Conservation (phyloP, 2,329 filamentous ascomycete species). For the Bipolaris sorokiniana region DNA sequence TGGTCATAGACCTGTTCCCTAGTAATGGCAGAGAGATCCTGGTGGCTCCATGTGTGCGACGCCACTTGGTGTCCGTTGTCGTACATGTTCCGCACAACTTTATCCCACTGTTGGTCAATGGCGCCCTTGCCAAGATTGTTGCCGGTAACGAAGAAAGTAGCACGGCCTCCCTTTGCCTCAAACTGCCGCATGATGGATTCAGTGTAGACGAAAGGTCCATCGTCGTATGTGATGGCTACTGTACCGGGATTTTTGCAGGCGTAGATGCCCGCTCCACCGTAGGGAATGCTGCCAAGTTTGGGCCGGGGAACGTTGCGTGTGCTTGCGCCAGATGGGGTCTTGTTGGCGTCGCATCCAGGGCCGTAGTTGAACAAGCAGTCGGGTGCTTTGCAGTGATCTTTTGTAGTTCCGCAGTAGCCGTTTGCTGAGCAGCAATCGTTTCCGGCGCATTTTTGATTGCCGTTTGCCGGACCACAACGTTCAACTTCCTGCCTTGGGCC, state of each 20-base stretch:
- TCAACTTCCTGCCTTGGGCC: conserved; percentile 37
- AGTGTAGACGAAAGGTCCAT: conserved; percentile 69
- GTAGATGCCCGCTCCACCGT: conserved; percentile 65
- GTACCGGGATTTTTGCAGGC: conserved; percentile 60
- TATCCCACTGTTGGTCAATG: conserved; percentile 61
- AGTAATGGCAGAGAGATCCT: conserved; percentile 54
- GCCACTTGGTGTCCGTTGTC: conserved; percentile 65
- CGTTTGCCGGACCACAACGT: conserved; percentile 36
- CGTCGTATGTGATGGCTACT: conserved; percentile 71
- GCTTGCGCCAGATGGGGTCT: conserved; percentile 59
- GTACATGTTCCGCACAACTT: conserved; percentile 61
- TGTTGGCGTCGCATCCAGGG: conserved; percentile 60
- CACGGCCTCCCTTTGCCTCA: conserved; percentile 64
- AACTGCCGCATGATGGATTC: conserved; percentile 65
- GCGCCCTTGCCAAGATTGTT: conserved; percentile 62
- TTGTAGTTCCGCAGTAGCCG: conserved; percentile 61
- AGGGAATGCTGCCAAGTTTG: conserved; percentile 60
- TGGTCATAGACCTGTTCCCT: conserved; percentile 53
- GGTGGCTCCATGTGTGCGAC: conserved; percentile 64
- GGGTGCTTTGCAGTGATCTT: conserved; percentile 64
- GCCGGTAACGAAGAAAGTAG: conserved; percentile 71
- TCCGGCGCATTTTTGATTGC: conserved; percentile 29
- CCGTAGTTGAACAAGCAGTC: conserved; percentile 67
- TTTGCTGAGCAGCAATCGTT: conserved; percentile 45
- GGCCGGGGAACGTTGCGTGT: conserved; percentile 61